These are phyloP conservation scores for Houttuynia cordata DNA, from an alignment of 164 flowering plant genomes.

Conservation along the genomic window DNA sequence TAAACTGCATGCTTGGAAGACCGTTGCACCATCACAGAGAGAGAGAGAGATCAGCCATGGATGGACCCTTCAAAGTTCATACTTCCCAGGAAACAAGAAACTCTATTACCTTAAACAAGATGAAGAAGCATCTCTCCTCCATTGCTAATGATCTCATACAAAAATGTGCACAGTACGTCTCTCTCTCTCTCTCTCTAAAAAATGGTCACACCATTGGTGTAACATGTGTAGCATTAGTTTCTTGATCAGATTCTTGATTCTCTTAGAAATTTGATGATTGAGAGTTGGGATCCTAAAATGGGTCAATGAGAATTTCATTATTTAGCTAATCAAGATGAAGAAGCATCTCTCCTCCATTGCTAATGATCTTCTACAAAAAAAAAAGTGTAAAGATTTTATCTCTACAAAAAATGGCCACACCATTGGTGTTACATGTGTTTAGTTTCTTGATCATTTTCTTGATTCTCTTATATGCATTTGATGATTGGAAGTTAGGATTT, in stretches of 20 bases:
- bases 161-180: constrained; percentile 38
- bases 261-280: not conserved
- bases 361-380: no score
- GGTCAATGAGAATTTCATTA: no score
- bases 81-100: not conserved
- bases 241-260: not conserved
- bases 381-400: no score
- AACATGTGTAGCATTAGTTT: not conserved
- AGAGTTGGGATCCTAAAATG: not conserved
- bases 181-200: constrained; percentile 4
- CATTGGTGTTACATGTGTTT: no score
- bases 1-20: no score
- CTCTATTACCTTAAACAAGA: constrained; percentile 1
- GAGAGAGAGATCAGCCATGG: not conserved
- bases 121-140: constrained; percentile 63
- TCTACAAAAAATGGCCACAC: no score
- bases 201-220: not conserved
- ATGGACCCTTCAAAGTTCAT: not conserved
- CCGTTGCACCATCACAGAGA: no score
- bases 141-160: constrained; percentile 44
- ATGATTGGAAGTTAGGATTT: no score
- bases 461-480: no score
- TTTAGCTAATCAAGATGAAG: no score
- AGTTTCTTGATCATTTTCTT: no score
- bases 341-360: no score